phyloP scores from a whole-genome alignment of 176 grass and related monocot species.

The Carex pumila region DNA sequence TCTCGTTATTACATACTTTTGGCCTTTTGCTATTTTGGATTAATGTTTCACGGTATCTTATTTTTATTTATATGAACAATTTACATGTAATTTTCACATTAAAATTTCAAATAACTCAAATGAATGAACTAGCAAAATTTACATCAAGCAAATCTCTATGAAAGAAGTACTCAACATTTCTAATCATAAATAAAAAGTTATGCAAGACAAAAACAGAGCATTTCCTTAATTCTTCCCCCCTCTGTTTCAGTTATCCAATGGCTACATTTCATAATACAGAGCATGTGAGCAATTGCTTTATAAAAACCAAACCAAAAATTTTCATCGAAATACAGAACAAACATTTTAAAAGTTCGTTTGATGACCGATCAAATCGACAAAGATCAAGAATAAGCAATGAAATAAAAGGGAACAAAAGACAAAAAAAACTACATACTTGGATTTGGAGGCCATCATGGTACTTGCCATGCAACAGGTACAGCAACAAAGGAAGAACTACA shows the following conservation, averaged over 20 bases:
- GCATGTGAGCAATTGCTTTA: neutral
- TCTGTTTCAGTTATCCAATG: neutral
- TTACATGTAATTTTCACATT: neutral
- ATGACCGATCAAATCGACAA: neutral
- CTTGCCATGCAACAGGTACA: slow-evolving; percentile 7
- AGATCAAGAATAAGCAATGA: neutral
- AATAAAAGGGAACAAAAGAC: neutral
- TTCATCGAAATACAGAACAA: neutral
- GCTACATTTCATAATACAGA: neutral
- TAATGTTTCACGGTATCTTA: neutral
- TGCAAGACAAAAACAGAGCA: neutral
- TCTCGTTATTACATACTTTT: neutral
- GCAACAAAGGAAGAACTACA: neutral
- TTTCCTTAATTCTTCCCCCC: neutral
- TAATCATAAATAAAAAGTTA: neutral
- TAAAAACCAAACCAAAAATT: neutral
- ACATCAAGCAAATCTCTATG: neutral
- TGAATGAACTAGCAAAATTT: neutral
- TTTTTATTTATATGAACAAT: neutral
- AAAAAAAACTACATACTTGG: slow-evolving; percentile 35
- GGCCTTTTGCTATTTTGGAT: neutral
- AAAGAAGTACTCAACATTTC: neutral
- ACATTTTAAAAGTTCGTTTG: neutral
- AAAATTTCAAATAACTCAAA: neutral
- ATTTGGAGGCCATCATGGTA: slow-evolving; percentile 47